phyloP scores from a whole-genome alignment of 108 stramenopile genomes.

The Mediolabrus comicus region DNA sequence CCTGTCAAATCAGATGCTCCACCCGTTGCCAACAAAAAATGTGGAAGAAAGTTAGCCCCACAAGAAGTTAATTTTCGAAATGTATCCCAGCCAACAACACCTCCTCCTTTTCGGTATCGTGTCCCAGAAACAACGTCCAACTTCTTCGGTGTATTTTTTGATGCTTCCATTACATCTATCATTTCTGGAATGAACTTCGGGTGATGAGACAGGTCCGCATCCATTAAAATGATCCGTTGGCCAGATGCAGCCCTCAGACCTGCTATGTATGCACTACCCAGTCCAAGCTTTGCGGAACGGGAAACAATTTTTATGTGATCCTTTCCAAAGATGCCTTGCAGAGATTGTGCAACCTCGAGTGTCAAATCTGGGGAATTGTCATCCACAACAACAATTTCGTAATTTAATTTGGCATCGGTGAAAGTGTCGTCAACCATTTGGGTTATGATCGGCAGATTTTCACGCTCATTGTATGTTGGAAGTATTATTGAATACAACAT shows the following conservation, averaged over 20 bases:
- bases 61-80: slow-evolving; percentile 90
- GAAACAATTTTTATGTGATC: slow-evolving; percentile 80
- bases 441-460: slow-evolving; percentile 95
- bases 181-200: slow-evolving; percentile 95
- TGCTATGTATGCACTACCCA: slow-evolving; percentile 95
- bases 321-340: slow-evolving; percentile 85
- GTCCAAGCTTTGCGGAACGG: slow-evolving; percentile 91
- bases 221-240: slow-evolving; percentile 94
- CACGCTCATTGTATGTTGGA: slow-evolving; percentile 97
- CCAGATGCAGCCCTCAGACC: slow-evolving; percentile 83
- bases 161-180: slow-evolving; percentile 67
- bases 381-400: slow-evolving; percentile 96
- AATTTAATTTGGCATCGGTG: slow-evolving; percentile 58
- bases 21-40: slow-evolving; percentile 91
- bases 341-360: slow-evolving; percentile 83
- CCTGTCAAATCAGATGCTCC: slow-evolving; percentile 93
- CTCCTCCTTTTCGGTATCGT: slow-evolving; percentile 88
- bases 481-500: slow-evolving; percentile 95
- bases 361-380: slow-evolving; percentile 96
- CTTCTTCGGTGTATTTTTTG: slow-evolving; percentile 38
- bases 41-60: slow-evolving; percentile 95
- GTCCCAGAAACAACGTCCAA: slow-evolving; percentile 96
- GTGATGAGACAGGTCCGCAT: slow-evolving; percentile 98
- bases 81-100: slow-evolving; percentile 95
- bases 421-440: slow-evolving; percentile 87